These are phyloP conservation scores for Naematelia encephala DNA, from an alignment of 768 basidiomycete species.

Conservation along the genomic window DNA sequence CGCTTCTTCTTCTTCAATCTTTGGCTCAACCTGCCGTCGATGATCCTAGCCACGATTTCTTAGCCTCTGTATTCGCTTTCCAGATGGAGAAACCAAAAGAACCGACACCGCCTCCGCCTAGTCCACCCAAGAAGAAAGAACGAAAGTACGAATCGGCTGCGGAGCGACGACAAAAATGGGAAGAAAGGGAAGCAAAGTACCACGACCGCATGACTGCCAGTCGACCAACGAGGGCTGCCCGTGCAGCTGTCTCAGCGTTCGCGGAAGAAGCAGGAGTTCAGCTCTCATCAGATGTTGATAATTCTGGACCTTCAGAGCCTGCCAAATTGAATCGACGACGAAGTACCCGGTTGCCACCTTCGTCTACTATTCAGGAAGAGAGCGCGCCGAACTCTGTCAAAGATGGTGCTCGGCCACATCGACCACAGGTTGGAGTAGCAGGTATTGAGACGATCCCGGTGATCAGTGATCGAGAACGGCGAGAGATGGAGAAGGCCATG, in stretches of 20 bases:
- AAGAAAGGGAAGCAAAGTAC: constrained; percentile 22
- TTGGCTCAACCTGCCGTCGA: constrained; percentile 57
- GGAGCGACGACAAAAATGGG: constrained; percentile 20
- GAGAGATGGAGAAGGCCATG: constrained; percentile 31
- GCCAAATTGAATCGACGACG: not conserved
- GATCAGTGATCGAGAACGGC: constrained; percentile 39
- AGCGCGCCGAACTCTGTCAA: not conserved
- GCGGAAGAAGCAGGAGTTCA: constrained; percentile 29
- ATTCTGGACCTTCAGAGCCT: not conserved
- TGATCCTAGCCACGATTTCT: constrained; percentile 56
- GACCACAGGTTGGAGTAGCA: constrained; percentile 33
- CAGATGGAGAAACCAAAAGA: constrained; percentile 65
- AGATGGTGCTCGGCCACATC: constrained; percentile 13
- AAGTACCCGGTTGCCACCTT: not conserved
- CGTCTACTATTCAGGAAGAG: not conserved
- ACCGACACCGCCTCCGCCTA: constrained; percentile 59
- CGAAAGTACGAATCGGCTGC: constrained; percentile 10
- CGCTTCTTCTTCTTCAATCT: constrained; percentile 61
- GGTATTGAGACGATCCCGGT: constrained; percentile 32
- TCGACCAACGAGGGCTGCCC: constrained; percentile 28
- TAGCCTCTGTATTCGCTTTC: constrained; percentile 66
- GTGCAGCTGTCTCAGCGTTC: constrained; percentile 28
- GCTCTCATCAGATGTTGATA: constrained; percentile 11
- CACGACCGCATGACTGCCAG: constrained; percentile 14
- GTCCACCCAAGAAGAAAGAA: constrained; percentile 19